Evolutionary conservation across 345 rosid species (phyloP), one percentile per base, ranked within the genome.

Genomic region (Populus davidiana): DNA sequence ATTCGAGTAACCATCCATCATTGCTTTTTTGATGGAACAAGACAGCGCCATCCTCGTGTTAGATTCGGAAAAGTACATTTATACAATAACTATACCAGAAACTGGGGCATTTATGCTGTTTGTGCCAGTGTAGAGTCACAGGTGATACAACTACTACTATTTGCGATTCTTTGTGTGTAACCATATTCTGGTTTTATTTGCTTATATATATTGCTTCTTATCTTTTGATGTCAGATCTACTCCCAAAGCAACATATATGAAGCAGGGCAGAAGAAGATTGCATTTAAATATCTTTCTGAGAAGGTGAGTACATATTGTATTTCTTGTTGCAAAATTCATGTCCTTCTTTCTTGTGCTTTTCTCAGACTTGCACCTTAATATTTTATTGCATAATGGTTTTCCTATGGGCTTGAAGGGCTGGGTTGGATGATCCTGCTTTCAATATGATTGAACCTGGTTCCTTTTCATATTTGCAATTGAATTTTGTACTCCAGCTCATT

Each of bases 161-260:
- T 73, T 61, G 70, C 56, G 14, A 11, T 25, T 75, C 11, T 23
- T 61, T 61, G 41, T 23, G 16, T 5, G 27, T 18, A 7, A 39
- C 75, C 16, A 21, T 63, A n/a, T 39, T 67, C 10, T 18, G 25
- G 13, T 18, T 38, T 44, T 54, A 73, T 39, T 73, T 36, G 33
- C 9, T 66, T 29, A 4, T 17, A 38, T 43, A 50, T 21, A 12
- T 49, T 69, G 35, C 50, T 31, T 3, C 10, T 62, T 68, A 1
- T 66, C 16, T 43, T 74, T 75, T 75, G 49, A 74, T 62, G 31
- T 56, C 83, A 96, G 98, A 91, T 96, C 82, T 89, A 88, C 82
- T 96, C 98, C 75, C 96, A 94, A 36, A 89, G 93, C 87, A 96
- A 96, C 86, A 90, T 94, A 82, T 94, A 96, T 79, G 98, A 96